Base-by-base conservation (phyloP, 495 filamentous ascomycete species). In the Halenospora varia region DNA sequence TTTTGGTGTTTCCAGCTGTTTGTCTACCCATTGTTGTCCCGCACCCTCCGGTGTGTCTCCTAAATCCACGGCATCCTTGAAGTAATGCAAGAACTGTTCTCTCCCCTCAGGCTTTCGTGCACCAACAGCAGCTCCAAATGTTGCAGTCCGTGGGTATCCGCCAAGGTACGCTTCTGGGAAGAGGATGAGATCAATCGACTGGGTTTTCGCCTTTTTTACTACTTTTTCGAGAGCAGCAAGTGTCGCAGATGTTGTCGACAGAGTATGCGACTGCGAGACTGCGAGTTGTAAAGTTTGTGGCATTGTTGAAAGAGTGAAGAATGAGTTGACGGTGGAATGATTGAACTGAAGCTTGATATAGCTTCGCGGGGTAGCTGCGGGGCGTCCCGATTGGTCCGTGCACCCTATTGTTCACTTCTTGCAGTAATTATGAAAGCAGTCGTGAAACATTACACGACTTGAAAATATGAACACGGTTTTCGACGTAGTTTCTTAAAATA, bases 141-240 rank as follows among this genome's bases (percentile, higher is more conserved):
- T 73, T 56, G 83, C 85, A n/a, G 87, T 88, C 20, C 93, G 86
- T 13, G 93, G 93, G 65, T 97, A 97, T 9, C 93, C 93, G 18
- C 93, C 93, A 0, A 97, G 78, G 68, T 90, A 97, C 23, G 93
- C 93, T 74, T 97, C 93, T 0, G 93, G 93, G 62, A 96, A 94
- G 42, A 97, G 82, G 17, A 97, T 72, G 50, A 97, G 78, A 65
- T 93, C 80, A 23, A 88, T 79, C 25, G 80, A 77, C n/a, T 73
- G 66, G 0, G 54, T 52, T 0, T 78, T 74, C 3, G 87, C 88
- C 2, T 61, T 55, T 0, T 56, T 56, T 24, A 85, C 81, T 18
- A 85, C 82, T 10, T 66, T 57, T 47, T 80, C 72, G 17, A 96
- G 82, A 10, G 84, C 79, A 9, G 66, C 49, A 48, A 97, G 82